Evolutionary conservation across 805 yeast genomes (phyloP), one percentile per base, ranked within the genome.

Genomic region (Cyberlindnera mississippiensis): DNA sequence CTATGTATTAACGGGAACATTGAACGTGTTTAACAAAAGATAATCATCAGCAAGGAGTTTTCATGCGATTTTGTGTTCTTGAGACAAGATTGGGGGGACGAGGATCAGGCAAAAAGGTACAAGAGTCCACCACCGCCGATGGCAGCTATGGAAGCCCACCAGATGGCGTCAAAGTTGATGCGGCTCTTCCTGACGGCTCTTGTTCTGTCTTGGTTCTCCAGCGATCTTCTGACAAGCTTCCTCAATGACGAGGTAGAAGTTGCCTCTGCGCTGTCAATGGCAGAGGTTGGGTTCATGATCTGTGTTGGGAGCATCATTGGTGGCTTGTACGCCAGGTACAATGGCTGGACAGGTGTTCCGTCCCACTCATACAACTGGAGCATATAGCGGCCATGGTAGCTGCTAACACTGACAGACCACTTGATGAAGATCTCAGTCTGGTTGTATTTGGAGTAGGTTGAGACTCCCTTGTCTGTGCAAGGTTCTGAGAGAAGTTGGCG

Each of bases 221-320:
- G 69, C 7, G 85, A 70, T 61, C 96, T 75, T 61, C 78, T 80
- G 36, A 87, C 76, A 42, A 75, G 68, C 40, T 66, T 53, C 42
- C 61, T 64, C 34, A 63, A 44, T 53, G 67, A 44, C 54, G 67
- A 39, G 15, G 49, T 51, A 15, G 56, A 48, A 35, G 66, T 45
- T 5, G 71, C 51, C 6, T 56, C 52, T 5, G 57, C 63, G 6
- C 71, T 57, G 2, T 69, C 66, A 5, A 52, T 52, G 6, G 48
- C 14, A 5, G 69, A 68, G 2, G 96, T 85, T 17, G 99, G 99
- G 63, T 90, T 91, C 72, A 93, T 68, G 0, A 97, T 90, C 40
- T 61, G 66, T 1, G 98, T 93, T 17, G 99, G 99, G 46, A 93
- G 76, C 99, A 93, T 93, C 76, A 85, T 73, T 9, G 99, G 95